Evolutionary conservation across 768 basidiomycete genomes (phyloP).

Genomic region (Tricholoma bakamatsutake): DNA sequence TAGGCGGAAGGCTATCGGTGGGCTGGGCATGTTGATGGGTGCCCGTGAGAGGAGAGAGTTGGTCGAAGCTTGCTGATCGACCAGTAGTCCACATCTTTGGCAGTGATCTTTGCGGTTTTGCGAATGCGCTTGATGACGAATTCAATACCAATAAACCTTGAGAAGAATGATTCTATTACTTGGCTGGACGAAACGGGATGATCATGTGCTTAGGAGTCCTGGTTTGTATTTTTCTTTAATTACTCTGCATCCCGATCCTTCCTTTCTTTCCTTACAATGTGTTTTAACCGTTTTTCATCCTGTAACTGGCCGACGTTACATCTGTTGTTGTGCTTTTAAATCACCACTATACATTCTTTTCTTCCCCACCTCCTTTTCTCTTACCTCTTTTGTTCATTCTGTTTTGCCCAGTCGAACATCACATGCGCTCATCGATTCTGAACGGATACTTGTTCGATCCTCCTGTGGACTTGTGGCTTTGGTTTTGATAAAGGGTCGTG

Average conservation of each 20-base stretch:
- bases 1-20: conserved; percentile 79
- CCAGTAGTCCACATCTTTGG: neutral
- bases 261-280: conserved; percentile 9
- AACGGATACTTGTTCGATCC: neutral
- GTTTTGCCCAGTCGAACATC: neutral
- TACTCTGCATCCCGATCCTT: conserved; percentile 7
- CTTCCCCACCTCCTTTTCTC: conserved; percentile 2
- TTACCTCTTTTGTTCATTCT: neutral
- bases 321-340: conserved; percentile 15
- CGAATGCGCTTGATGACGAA: conserved; percentile 1
- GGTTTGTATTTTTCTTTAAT: conserved; percentile 11
- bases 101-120: neutral
- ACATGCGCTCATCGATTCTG: neutral
- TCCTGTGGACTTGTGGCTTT: neutral
- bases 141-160: conserved; percentile 4
- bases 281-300: conserved; percentile 8
- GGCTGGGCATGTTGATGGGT: conserved; percentile 72
- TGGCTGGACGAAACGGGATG: conserved; percentile 14
- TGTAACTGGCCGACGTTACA: conserved; percentile 9
- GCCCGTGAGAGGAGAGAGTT: conserved; percentile 76
- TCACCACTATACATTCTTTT: conserved; percentile 18
- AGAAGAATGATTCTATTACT: conserved; percentile 10
- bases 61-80: conserved; percentile 59
- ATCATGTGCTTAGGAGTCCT: conserved; percentile 9
- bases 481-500: neutral